These are phyloP conservation scores for Xylaria multiplex DNA, from an alignment of 2,329 filamentous ascomycete genomes.

Conservation along the genomic window DNA sequence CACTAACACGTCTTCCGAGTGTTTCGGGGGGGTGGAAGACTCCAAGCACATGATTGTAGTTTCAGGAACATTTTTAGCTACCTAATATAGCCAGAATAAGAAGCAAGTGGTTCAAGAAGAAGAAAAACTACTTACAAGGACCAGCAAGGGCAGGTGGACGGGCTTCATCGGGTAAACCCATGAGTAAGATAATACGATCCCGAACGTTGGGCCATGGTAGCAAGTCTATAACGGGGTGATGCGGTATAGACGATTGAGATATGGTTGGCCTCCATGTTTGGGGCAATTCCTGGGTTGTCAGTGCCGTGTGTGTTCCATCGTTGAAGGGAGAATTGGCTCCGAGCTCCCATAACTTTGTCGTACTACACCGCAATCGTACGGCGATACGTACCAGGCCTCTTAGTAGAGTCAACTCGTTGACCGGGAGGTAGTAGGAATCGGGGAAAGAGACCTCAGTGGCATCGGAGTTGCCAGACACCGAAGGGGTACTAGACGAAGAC, in stretches of 20 bases:
- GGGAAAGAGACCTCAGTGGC: slow-evolving; percentile 48
- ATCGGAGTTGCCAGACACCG: slow-evolving; percentile 13
- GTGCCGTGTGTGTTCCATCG: slow-evolving; percentile 42
- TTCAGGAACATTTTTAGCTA: neutral
- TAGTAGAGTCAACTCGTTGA: slow-evolving; percentile 61
- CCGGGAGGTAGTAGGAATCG: slow-evolving; percentile 60
- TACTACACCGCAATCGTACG: slow-evolving; percentile 55
- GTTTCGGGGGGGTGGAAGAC: neutral
- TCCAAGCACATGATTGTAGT: neutral
- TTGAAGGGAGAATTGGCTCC: slow-evolving; percentile 59
- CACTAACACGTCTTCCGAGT: neutral
- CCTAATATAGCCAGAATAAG: neutral
- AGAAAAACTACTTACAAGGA: slow-evolving; percentile 30
- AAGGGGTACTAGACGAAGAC: slow-evolving; percentile 22
- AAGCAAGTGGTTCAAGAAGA: neutral
- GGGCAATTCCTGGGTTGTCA: slow-evolving; percentile 54
- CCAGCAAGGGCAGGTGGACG: slow-evolving; percentile 60
- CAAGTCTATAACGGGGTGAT: slow-evolving; percentile 67
- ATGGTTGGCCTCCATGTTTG: slow-evolving; percentile 61
- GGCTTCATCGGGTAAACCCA: slow-evolving; percentile 59
- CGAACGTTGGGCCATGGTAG: slow-evolving; percentile 67
- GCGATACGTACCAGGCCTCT: slow-evolving; percentile 60
- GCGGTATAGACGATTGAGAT: slow-evolving; percentile 60
- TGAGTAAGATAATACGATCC: slow-evolving; percentile 62
- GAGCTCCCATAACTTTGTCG: slow-evolving; percentile 57